phyloP scores from a whole-genome alignment of 768 basidiomycete species.

The Tulasnella sp. region DNA sequence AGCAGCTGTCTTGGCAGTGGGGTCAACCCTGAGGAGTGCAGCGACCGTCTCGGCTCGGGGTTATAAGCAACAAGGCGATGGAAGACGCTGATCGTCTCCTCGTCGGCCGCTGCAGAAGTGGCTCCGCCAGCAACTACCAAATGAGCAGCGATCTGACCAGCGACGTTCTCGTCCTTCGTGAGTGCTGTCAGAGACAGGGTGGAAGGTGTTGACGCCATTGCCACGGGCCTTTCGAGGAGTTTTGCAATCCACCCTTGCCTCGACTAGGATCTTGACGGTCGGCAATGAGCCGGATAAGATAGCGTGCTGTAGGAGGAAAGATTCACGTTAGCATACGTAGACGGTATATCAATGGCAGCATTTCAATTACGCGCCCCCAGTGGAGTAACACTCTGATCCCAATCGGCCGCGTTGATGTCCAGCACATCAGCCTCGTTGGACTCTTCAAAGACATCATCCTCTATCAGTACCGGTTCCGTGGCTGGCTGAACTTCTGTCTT shows the following conservation, averaged over 20 bases:
- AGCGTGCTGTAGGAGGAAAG: neutral
- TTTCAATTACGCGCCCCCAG: slow-evolving; percentile 34
- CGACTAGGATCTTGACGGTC: slow-evolving; percentile 38
- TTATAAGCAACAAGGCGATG: slow-evolving; percentile 23
- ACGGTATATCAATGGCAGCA: slow-evolving; percentile 20
- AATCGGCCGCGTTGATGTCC: slow-evolving; percentile 43
- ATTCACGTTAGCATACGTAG: too few species aligned
- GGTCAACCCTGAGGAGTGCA: slow-evolving; percentile 24
- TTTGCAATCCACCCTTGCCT: slow-evolving; percentile 38
- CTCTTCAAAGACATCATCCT: slow-evolving; percentile 35
- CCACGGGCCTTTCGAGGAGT: slow-evolving; percentile 26
- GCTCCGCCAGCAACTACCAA: slow-evolving; percentile 25
- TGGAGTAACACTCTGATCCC: slow-evolving; percentile 47
- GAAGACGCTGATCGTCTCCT: slow-evolving; percentile 24
- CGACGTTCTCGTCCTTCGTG: slow-evolving; percentile 22
- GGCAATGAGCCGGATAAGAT: slow-evolving; percentile 33
- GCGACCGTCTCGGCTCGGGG: slow-evolving; percentile 23
- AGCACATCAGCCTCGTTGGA: slow-evolving; percentile 42
- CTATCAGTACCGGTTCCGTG: slow-evolving; percentile 8
- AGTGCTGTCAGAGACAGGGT: slow-evolving; percentile 26
- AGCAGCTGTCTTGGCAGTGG: slow-evolving; percentile 26
- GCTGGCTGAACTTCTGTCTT: slow-evolving; percentile 20
- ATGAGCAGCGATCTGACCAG: slow-evolving; percentile 23
- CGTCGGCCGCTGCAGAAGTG: slow-evolving; percentile 25
- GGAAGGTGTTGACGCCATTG: slow-evolving; percentile 15